Conservation (phyloP, 1,139 yeast genomes). For the Taphrina confusa region DNA sequence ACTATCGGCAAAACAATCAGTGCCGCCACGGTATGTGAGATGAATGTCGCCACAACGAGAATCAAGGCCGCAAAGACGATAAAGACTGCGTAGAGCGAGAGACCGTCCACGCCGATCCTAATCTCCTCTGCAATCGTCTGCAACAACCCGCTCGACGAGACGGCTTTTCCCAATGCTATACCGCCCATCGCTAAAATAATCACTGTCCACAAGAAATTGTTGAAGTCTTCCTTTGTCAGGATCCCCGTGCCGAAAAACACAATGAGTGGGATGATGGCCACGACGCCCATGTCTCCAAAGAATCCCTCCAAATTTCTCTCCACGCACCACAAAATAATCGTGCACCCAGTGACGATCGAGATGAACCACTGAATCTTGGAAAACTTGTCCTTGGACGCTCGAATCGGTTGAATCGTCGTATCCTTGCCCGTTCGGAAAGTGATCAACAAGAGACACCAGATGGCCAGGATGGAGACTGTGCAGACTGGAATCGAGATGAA, state of each 20-base stretch:
- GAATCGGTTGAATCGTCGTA: conserved; percentile 63
- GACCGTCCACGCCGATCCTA: conserved; percentile 59
- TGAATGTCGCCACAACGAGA: conserved; percentile 84
- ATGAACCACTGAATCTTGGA: conserved; percentile 74
- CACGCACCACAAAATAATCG: conserved; percentile 85
- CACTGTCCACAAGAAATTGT: conserved; percentile 91
- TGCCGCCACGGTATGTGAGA: conserved; percentile 94
- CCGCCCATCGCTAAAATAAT: conserved; percentile 97
- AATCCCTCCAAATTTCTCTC: conserved; percentile 65
- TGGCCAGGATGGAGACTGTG: conserved; percentile 58
- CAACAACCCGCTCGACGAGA: conserved; percentile 80
- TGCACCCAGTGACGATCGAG: conserved; percentile 61
- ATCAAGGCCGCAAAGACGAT: conserved; percentile 76
- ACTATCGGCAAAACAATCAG: conserved; percentile 85
- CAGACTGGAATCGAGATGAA: conserved; percentile 80
- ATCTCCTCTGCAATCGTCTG: conserved; percentile 73
- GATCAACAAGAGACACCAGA: conserved; percentile 70
- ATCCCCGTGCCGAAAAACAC: conserved; percentile 85
- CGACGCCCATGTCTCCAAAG: conserved; percentile 87
- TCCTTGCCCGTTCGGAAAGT: conserved; percentile 64
- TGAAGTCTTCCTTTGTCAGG: conserved; percentile 79
- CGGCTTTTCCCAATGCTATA: conserved; percentile 87
- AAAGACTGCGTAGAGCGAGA: conserved; percentile 67
- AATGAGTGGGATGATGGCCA: conserved; percentile 80
- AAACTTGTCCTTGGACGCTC: conserved; percentile 61